Evolutionary conservation across 495 filamentous ascomycete species (phyloP), one percentile per base, ranked within the genome.

Genomic region (Trichoderma virens): DNA sequence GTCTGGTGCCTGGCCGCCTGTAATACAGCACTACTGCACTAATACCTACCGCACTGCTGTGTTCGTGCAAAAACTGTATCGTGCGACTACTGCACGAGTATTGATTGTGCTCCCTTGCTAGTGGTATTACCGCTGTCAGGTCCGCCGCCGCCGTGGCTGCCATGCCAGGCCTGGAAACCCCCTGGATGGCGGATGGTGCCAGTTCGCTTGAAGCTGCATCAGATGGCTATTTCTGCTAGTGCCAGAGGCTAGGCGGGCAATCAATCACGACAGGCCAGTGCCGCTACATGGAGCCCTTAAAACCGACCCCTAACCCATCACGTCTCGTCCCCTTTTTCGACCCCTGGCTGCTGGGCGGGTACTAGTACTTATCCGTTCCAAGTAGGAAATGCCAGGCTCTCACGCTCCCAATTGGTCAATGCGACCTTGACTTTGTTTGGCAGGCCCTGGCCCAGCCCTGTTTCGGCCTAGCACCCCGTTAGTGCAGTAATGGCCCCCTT

Each of bases 271-370:
- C 23, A 27, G 25, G 23, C 51, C 23, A 56, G 13, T 56, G 51
- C 51, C 51, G 51, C 51, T 56, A 8, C 51, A 27, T 56, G 51
- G 51, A 56, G 51, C 51, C 51, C 51, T 56, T 56, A 56, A 56
- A 56, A 56, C 51, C 51, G 51, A 56, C 51, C 51, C 51, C 51
- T 56, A 56, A 56, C 51, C 51, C 51, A 56, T 27, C 23, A 8
- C 51, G 51, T 56, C 51, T 56, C 51, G 51, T 56, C 51, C 51
- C 51, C 51, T 56, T 56, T 56, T 56, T 27, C 25, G 25, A 56
- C 51, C 51, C 51, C 16, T 13, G 51, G 16, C 51, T 8, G 20
- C 11, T 56, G 23, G 18, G 25, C 51, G 18, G 51, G 14, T 56
- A 20, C 27, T 56, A 30, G 23, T 27, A 13, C 51, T 3, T 30